Evolutionary conservation across 768 basidiomycete genomes (phyloP).

Genomic region (Termitomyces eurrhizus): DNA sequence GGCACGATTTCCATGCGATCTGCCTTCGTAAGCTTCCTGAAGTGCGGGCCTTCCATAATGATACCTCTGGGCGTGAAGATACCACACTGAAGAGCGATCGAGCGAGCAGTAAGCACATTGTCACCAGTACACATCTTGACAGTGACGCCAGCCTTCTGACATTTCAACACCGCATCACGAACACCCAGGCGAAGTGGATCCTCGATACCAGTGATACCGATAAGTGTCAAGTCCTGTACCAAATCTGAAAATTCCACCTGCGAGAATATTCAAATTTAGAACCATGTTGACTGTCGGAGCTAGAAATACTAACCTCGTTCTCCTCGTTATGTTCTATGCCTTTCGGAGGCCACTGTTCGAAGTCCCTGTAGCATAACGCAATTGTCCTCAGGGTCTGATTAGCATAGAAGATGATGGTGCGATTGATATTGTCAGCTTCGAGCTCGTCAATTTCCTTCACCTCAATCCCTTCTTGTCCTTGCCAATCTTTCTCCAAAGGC

Average conservation of each 20-base stretch:
- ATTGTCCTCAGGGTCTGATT: conserved; percentile 95
- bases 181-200: conserved; percentile 83
- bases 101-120: conserved; percentile 92
- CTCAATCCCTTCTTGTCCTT: conserved; percentile 36
- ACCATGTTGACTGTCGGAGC: neutral
- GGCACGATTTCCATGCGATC: conserved; percentile 85
- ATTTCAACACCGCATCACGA: conserved; percentile 81
- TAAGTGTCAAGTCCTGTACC: conserved; percentile 71
- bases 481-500: conserved; percentile 21
- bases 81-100: conserved; percentile 94
- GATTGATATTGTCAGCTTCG: conserved; percentile 76
- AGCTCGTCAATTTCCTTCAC: conserved; percentile 59
- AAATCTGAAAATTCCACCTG: conserved; percentile 71
- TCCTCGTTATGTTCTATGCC: conserved; percentile 35
- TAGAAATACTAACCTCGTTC: conserved; percentile 43
- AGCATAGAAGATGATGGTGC: conserved; percentile 97
- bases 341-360: conserved; percentile 78
- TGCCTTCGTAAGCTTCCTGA: conserved; percentile 67
- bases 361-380: conserved; percentile 90
- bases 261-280: conserved; percentile 13
- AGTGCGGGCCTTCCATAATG: conserved; percentile 97
- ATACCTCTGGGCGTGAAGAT: conserved; percentile 92
- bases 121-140: conserved; percentile 99
- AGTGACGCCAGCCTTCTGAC: conserved; percentile 82
- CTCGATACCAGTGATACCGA: conserved; percentile 92